Evolutionary conservation across 1,139 yeast genomes (phyloP), one percentile per base, ranked within the genome.

Genomic region (Meyerozyma carpophila): DNA sequence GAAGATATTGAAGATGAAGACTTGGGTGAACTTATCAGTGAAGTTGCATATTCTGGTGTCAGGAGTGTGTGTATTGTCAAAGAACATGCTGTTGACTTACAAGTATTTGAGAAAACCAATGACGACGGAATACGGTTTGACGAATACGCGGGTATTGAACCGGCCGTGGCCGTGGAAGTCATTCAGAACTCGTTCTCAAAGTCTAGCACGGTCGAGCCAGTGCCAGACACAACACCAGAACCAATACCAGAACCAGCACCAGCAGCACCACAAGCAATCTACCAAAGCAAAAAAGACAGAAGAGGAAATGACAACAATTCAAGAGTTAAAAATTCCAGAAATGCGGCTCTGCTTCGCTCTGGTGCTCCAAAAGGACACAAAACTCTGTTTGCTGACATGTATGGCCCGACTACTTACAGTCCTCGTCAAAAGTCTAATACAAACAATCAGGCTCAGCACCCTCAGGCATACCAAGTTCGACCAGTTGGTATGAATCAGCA

Each of bases 11-110:
- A 77, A 42, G 66, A 65, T 43, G 53, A 54, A 32, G 77, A 78
- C 14, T 52, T 81, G 16, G 63, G 71, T 39, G 81, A 79, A 20
- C 74, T 78, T 28, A 75, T 87, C 20, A 84, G 84, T 43, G 88
- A 85, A 44, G 87, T 88, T 20, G 95, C 96, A 0, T 84, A 86
- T 57, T 81, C 84, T 39, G 96, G 96, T 8, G 86, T 80, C 4
- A 59, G 79, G 54, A 91, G 88, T 16, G 85, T 85, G 1, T 78
- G 89, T 41, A 70, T 85, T 8, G 71, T 89, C n/a, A 79, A 81
- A 50, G 75, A 73, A 43, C 68, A 73, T 41, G 73, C 70, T 45
- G 75, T 89, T 14, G 89, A 86, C 56, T 67, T 87, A 16, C 94
- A 85, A 57, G 77, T 86, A 1, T 90, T 85, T 59, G 87, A 86